Conservation (phyloP, 1,139 yeast species). For the Saccharomyces hybrid region DNA sequence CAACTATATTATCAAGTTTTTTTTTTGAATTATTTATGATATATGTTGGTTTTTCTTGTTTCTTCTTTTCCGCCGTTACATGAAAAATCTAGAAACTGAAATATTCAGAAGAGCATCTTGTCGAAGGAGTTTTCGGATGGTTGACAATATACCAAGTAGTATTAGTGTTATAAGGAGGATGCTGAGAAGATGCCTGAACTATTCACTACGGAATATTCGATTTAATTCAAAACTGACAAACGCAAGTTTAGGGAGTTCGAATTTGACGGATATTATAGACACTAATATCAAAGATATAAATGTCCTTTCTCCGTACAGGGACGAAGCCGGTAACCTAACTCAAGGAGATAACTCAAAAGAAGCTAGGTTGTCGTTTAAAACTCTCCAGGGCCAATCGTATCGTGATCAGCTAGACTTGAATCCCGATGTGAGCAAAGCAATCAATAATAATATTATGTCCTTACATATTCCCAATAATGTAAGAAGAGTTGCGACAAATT, state of each 20-base stretch:
- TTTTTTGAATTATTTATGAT: not conserved
- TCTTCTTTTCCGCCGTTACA: not conserved
- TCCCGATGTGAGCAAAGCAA: constrained; percentile 43
- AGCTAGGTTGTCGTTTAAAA: constrained; percentile 32
- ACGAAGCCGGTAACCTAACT: constrained; percentile 19
- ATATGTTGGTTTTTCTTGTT: not conserved
- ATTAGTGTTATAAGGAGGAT: not conserved
- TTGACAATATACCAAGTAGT: no score
- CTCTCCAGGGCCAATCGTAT: constrained; percentile 29
- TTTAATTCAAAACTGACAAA: not conserved
- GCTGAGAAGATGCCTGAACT: not conserved
- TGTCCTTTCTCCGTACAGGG: constrained; percentile 27
- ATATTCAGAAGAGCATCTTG: not conserved
- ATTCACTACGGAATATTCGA: not conserved
- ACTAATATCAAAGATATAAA: constrained; percentile 27
- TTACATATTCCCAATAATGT: constrained; percentile 48
- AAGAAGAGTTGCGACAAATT: constrained; percentile 47
- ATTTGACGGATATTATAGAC: not conserved
- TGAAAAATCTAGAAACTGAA: not conserved
- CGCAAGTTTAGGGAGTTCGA: not conserved
- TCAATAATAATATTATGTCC: constrained; percentile 52
- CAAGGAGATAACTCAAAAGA: constrained; percentile 27
- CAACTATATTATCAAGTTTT: not conserved
- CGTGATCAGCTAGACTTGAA: constrained; percentile 41
- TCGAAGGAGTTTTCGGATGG: no score